phyloP scores from a whole-genome alignment of 2,329 filamentous ascomycete genomes.

The Claviceps lovelessii region DNA sequence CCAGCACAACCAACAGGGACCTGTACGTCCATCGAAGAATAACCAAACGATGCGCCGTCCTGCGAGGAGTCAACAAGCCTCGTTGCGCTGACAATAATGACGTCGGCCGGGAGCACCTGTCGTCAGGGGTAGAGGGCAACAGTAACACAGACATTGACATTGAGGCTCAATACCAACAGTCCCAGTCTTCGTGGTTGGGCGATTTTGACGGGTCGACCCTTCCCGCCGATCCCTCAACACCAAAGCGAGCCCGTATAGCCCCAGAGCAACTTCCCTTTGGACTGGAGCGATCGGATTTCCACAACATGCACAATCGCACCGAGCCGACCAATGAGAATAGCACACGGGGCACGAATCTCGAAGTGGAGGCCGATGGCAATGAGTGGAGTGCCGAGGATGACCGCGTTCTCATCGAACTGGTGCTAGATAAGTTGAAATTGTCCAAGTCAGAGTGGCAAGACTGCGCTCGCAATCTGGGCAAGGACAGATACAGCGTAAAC shows the following conservation, averaged over 20 bases:
- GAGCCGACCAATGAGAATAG: conserved; percentile 12
- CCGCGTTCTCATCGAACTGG: conserved; percentile 50
- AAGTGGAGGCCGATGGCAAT: conserved; percentile 30
- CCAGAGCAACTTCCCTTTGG: conserved; percentile 47
- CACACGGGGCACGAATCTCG: conserved; percentile 23
- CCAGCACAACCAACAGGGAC: conserved; percentile 14
- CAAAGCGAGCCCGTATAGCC: conserved; percentile 45
- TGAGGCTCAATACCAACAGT: conserved; percentile 7
- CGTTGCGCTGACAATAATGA: conserved; percentile 34
- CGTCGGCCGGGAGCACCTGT: conserved; percentile 25
- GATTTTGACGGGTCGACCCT: neutral
- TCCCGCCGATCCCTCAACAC: conserved; percentile 32
- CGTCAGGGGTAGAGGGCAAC: conserved; percentile 15
- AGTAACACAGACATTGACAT: conserved; percentile 26
- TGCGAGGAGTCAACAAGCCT: conserved; percentile 39
- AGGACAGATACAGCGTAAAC: conserved; percentile 41
- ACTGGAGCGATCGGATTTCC: conserved; percentile 43
- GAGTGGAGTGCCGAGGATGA: conserved; percentile 51
- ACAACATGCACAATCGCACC: conserved; percentile 29
- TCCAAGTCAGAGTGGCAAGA: conserved; percentile 53
- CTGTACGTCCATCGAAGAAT: conserved; percentile 31
- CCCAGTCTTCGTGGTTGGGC: neutral
- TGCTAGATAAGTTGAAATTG: conserved; percentile 51
- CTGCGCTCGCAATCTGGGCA: conserved; percentile 48
- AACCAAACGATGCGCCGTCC: conserved; percentile 33